phyloP scores from a whole-genome alignment of 140 eudicot genomes.

The Senecio squalidus region DNA sequence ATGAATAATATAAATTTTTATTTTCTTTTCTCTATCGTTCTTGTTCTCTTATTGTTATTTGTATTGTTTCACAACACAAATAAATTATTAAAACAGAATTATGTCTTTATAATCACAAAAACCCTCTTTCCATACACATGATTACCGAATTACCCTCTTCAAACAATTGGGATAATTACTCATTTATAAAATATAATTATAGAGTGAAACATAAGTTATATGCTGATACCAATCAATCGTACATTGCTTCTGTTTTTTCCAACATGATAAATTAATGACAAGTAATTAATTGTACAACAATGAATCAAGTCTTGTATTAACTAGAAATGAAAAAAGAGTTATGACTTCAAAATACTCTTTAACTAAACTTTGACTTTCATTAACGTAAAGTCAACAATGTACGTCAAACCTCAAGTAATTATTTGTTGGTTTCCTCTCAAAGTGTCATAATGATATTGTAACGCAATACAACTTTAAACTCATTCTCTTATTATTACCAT shows the following conservation, averaged over 20 bases:
- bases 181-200: no score
- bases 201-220: no score
- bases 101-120: no score
- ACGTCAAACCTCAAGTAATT: conserved; percentile 27
- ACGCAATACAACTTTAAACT: conserved; percentile 33
- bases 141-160: no score
- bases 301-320: conserved; percentile 7
- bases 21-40: no score
- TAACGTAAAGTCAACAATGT: conserved; percentile 24
- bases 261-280: neutral
- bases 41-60: no score
- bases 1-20: no score
- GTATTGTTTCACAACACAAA: no score
- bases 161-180: no score
- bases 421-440: conserved; percentile 5
- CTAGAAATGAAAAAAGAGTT: conserved; percentile 23
- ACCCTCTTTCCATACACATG: no score
- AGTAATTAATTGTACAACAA: neutral
- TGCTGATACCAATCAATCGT: neutral
- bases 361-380: conserved; percentile 34
- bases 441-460: conserved; percentile 26
- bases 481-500: conserved; percentile 28
- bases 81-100: no score
- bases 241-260: neutral
- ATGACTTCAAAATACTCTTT: conserved; percentile 27